Percentiles rank a stretch among this genome's conserved stretches.
Evolutionary conservation across 2,329 filamentous ascomycete species (phyloP).

Genomic region (Verticillium alfalfae): DNA sequence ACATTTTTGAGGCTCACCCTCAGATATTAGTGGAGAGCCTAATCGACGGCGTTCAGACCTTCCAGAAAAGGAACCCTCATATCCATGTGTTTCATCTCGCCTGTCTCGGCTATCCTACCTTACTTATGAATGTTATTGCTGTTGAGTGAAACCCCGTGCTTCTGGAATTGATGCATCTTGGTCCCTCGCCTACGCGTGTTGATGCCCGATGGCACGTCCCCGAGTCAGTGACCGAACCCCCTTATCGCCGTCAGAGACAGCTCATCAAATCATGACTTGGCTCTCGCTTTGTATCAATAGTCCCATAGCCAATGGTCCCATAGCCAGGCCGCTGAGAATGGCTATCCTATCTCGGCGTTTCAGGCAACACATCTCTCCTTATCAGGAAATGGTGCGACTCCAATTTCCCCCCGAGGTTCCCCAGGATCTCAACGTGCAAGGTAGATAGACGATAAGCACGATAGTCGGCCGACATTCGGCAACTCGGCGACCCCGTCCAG

Average conservation of each 20-base stretch:
- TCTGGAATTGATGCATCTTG: too few relatives aligned
- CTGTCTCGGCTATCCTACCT: background rate
- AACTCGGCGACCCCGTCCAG: background rate
- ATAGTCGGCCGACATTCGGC: background rate
- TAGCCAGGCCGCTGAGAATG: too few relatives aligned
- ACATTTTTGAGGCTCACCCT: too few relatives aligned
- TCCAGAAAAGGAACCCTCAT: background rate
- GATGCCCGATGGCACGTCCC: background rate
- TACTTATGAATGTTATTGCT: too few relatives aligned
- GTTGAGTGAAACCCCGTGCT: too few relatives aligned
- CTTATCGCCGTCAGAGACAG: background rate
- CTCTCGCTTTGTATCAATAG: background rate
- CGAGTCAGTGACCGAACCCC: background rate
- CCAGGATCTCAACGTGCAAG: background rate
- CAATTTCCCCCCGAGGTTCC: background rate
- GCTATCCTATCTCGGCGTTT: background rate
- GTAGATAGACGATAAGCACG: background rate
- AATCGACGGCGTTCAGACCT: background rate
- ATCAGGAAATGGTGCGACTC: background rate
- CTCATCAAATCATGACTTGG: background rate
- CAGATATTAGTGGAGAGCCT: background rate
- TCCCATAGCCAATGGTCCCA: too few relatives aligned
- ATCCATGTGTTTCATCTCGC: background rate
- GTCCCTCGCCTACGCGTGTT: background rate
- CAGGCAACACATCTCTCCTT: background rate